Percentiles rank a stretch among this genome's conserved stretches.
Conservation (phyloP, 2,329 filamentous ascomycete genomes). For the Didymella glomerata region DNA sequence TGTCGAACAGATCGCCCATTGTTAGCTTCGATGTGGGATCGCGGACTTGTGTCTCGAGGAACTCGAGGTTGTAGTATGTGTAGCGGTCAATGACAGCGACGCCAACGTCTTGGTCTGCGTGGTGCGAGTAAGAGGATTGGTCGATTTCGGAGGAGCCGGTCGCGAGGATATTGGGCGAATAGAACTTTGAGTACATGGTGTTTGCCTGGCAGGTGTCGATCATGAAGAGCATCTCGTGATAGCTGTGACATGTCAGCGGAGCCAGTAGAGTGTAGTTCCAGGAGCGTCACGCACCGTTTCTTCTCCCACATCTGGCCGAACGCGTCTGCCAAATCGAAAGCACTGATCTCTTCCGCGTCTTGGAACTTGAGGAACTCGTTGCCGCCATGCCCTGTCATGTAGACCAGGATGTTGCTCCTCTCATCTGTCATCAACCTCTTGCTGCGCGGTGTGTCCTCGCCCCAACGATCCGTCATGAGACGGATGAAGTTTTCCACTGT, state of each 20-base stretch:
- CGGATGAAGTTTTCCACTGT: constrained; percentile 99
- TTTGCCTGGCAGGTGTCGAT: constrained; percentile 99
- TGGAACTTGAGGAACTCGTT: constrained; percentile 99
- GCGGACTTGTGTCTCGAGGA: constrained; percentile 87
- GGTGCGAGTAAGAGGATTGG: constrained; percentile 95
- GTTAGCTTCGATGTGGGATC: constrained; percentile 88
- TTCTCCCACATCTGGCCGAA: constrained; percentile 99
- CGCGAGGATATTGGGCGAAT: constrained; percentile 97
- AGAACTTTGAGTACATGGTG: constrained; percentile 98
- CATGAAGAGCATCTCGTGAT: constrained; percentile 99
- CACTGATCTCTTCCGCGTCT: constrained; percentile 95
- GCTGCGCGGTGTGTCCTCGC: constrained; percentile 91
- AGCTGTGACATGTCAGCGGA: constrained; percentile 60
- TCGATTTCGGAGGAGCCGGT: constrained; percentile 97
- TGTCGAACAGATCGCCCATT: constrained; percentile 93
- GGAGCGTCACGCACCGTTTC: constrained; percentile 70
- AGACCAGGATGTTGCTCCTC: constrained; percentile 94
- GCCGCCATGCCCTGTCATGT: constrained; percentile 98
- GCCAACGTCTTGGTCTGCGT: constrained; percentile 96
- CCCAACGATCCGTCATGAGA: constrained; percentile 90
- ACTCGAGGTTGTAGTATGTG: constrained; percentile 63
- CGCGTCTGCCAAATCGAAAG: constrained; percentile 93
- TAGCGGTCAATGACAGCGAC: constrained; percentile 83
- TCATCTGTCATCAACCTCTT: constrained; percentile 95
- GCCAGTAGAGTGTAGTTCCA: neutral